Percentiles rank a stretch among this genome's conserved stretches.
phyloP scores from a whole-genome alignment of 1,284 basidiomycete species.

The Sanghuangporus baumii region DNA sequence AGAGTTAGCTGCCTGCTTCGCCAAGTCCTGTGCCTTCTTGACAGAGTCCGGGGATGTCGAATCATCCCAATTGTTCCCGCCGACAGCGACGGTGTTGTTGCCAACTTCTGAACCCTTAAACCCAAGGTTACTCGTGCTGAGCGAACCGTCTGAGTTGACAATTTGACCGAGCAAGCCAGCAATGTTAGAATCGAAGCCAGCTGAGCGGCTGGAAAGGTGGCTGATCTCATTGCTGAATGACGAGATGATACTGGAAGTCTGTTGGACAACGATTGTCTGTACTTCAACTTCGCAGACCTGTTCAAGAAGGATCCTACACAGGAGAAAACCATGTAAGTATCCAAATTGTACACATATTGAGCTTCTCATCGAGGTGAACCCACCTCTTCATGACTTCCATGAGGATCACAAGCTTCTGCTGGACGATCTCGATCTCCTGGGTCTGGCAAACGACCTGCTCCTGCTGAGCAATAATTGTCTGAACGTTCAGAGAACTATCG shows the following conservation, averaged over 20 bases:
- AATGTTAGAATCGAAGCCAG: conserved; percentile 20
- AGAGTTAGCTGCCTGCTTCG: conserved; percentile 24
- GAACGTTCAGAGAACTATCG: conserved; percentile 17
- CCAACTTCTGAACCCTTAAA: conserved; percentile 21
- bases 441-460: conserved; percentile 20
- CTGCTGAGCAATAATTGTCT: conserved; percentile 17
- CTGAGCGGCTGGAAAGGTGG: conserved; percentile 13
- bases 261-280: conserved; percentile 22
- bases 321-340: not conserved
- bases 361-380: not conserved
- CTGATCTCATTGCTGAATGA: conserved; percentile 20
- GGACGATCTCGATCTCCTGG: conserved; percentile 20
- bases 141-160: conserved; percentile 15
- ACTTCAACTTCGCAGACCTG: conserved; percentile 24
- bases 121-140: conserved; percentile 19
- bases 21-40: conserved; percentile 6
- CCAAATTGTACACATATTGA: not conserved
- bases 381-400: conserved; percentile 21
- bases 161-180: conserved; percentile 17
- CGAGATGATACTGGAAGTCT: conserved; percentile 19
- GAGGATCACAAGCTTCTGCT: conserved; percentile 22
- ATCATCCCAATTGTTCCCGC: conserved; percentile 23
- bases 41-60: conserved; percentile 20
- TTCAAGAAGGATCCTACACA: conserved; percentile 20
- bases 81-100: conserved; percentile 18